Conservation (phyloP, 192 early-diverging fungal species). For the Linnemannia zychae region DNA sequence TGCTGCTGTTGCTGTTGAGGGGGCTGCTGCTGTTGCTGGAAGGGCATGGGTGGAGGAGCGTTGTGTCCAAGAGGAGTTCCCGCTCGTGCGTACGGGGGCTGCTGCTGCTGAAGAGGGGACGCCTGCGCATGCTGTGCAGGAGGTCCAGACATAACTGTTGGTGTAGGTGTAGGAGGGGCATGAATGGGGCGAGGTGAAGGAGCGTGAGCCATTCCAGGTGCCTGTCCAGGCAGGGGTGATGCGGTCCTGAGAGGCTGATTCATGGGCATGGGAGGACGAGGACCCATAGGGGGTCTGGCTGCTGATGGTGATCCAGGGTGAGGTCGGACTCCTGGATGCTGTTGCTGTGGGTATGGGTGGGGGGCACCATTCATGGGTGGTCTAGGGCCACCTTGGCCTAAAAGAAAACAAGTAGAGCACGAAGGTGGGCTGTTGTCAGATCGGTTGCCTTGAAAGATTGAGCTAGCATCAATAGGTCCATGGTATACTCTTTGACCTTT, state of each 20-base stretch:
- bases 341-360: constrained; percentile 23
- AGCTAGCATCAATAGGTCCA: background rate
- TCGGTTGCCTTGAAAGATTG: background rate
- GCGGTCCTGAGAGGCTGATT: constrained; percentile 45
- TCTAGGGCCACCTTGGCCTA: constrained; percentile 25
- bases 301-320: constrained; percentile 24
- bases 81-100: constrained; percentile 19
- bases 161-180: constrained; percentile 27
- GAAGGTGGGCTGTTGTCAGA: background rate
- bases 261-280: constrained; percentile 28
- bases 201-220: constrained; percentile 19
- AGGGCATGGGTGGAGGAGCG: background rate
- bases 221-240: constrained; percentile 38
- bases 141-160: constrained; percentile 24
- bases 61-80: constrained; percentile 37
- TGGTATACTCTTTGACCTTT: background rate
- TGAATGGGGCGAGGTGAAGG: constrained; percentile 29
- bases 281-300: constrained; percentile 35
- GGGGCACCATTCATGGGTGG: constrained; percentile 17
- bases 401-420: background rate
- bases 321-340: constrained; percentile 38
- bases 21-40: background rate
- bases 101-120: constrained; percentile 28
- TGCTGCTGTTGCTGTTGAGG: constrained; percentile 18
- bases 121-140: constrained; percentile 22